Evolutionary conservation across 2,329 filamentous ascomycete genomes (phyloP), one percentile per base, ranked within the genome.

Genomic region (Volutella citrinella): DNA sequence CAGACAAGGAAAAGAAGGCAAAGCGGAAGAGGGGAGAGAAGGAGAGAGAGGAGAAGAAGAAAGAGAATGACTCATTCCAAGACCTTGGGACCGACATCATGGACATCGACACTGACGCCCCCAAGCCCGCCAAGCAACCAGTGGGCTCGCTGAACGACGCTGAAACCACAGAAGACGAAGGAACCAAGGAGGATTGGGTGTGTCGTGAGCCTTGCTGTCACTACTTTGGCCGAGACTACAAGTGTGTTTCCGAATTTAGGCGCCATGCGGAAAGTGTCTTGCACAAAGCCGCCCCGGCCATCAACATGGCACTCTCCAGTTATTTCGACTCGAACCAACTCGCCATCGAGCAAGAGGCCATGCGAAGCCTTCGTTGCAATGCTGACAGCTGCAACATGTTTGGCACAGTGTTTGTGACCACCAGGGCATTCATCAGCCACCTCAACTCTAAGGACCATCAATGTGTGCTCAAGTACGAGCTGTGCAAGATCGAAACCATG

Each of bases 181-280:
- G n/a, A n/a, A n/a, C n/a, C n/a, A n/a, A n/a, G n/a, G n/a, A n/a
- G n/a, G 14, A 39, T 10, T 52, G 43, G 49, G 8, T 19, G 2
- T 52, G 49, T 7, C 21, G 28, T 1, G 45, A 51, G 8, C 34
- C 43, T 0, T 52, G 51, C 17, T 54, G 51, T 10, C 24, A 27
- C 5, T 33, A 36, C 1, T 43, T 38, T 2, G 39, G 40, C 2
- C 33, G 11, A 3, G 32, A 52, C n/a, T 57, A 44, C 15, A 29
- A 31, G 6, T 32, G 40, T 13, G 21, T 17, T 4, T 52, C 49
- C 1, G 44, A 55, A 12, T 44, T 34, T 6, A 19, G 10, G 3
- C 30, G 46, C 8, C 54, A 57, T 6, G 14, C 15, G 6, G 32
- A 40, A 1, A 40, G 40, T 0, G 19, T 18, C 2, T n/a, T 16